Percentiles rank a stretch among this genome's conserved stretches.
These are phyloP conservation scores for Phytophthora pinifolia DNA, from an alignment of 352 stramenopile species.

Conservation along the genomic window DNA sequence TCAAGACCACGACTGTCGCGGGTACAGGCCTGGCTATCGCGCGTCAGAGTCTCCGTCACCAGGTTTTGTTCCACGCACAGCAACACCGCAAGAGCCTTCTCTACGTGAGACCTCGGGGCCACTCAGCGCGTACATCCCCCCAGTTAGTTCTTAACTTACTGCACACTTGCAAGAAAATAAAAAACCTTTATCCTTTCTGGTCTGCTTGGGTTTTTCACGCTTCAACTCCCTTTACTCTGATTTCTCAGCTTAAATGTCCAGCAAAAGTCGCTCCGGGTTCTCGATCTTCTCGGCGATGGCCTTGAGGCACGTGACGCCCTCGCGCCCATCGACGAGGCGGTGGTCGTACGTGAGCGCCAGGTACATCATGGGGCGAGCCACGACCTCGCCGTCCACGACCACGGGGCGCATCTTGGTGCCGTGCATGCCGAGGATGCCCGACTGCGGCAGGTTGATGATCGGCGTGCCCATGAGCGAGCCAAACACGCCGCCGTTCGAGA, in stretches of 20 bases:
- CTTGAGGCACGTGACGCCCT: constrained; percentile 99
- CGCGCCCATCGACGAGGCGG: constrained; percentile 97
- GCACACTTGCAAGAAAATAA: too few relatives aligned
- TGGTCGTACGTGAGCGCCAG: constrained; percentile 99
- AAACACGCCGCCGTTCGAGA: constrained; percentile 94
- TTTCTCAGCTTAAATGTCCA: constrained; percentile 89
- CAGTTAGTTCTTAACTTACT: too few relatives aligned
- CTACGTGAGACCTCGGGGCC: constrained; percentile 23
- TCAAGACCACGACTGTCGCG: constrained; percentile 29
- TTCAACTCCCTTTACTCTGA: background rate
- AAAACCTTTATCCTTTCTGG: constrained; percentile 14
- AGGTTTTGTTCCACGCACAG: constrained; percentile 40
- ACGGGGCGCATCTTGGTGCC: constrained; percentile 97
- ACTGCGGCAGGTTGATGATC: constrained; percentile 99
- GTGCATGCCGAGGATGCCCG: constrained; percentile 99
- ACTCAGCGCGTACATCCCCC: too few relatives aligned
- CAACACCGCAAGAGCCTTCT: constrained; percentile 23
- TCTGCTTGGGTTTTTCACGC: constrained; percentile 2
- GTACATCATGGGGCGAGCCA: constrained; percentile 99
- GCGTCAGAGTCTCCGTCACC: constrained; percentile 41
- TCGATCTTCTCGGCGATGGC: constrained; percentile 98
- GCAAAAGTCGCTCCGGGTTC: constrained; percentile 94
- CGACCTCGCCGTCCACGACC: constrained; percentile 94
- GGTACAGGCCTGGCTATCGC: constrained; percentile 37
- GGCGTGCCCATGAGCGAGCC: constrained; percentile 96